phyloP scores from a whole-genome alignment of 768 basidiomycete species.

The Pilatotrama ljubarskyi region DNA sequence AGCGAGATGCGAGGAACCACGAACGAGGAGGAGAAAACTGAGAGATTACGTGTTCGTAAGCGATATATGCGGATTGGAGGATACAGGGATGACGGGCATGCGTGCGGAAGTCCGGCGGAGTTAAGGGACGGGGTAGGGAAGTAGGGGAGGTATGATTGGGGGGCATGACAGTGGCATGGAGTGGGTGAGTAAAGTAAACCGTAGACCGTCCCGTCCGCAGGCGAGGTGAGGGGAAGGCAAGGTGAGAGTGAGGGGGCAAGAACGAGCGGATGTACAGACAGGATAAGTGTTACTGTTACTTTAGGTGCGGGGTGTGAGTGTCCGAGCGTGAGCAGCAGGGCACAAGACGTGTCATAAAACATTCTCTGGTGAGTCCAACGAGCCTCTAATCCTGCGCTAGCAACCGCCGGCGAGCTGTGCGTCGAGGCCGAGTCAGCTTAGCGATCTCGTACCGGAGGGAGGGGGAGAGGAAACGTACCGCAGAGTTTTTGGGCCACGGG shows the following conservation, averaged over 20 bases:
- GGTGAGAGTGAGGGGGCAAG: neutral
- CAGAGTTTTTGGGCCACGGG: constrained; percentile 35
- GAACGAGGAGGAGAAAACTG: too few species aligned
- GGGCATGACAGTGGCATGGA: too few species aligned
- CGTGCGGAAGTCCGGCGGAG: too few species aligned
- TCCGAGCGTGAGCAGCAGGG: constrained; percentile 1
- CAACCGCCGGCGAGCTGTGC: constrained; percentile 3
- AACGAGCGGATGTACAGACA: constrained; percentile 13
- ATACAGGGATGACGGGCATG: too few species aligned
- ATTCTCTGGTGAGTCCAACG: neutral
- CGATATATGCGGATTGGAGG: too few species aligned
- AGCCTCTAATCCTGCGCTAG: neutral
- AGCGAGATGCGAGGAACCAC: too few species aligned
- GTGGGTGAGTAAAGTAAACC: neutral
- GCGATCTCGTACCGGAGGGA: too few species aligned
- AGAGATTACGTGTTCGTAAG: too few species aligned
- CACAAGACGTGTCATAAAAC: neutral
- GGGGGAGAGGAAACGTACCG: constrained; percentile 15
- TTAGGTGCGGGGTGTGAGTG: constrained; percentile 6
- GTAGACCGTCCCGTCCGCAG: too few species aligned
- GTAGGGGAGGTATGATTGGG: too few species aligned
- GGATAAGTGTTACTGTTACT: constrained; percentile 20
- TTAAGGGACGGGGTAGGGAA: too few species aligned
- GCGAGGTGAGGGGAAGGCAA: neutral
- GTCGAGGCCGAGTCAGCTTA: too few species aligned